phyloP scores from a whole-genome alignment of 768 basidiomycete species.

The Saitozyma podzolica region DNA sequence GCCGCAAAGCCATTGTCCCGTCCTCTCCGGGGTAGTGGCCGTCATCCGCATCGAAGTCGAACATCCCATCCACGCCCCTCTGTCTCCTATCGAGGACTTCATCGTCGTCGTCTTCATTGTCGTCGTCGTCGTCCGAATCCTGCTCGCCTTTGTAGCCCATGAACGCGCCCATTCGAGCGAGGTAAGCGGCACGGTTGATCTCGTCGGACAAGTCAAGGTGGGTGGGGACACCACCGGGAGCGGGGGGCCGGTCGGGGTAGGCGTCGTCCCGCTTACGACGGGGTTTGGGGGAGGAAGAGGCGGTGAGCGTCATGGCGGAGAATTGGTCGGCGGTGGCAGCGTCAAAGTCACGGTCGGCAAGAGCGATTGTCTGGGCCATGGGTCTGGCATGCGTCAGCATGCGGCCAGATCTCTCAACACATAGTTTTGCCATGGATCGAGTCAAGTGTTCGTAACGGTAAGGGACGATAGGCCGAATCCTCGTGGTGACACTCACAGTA shows the following conservation, averaged over 20 bases:
- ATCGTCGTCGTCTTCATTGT: constrained; percentile 18
- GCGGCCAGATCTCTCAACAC: too few relatives aligned
- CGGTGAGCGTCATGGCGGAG: constrained; percentile 20
- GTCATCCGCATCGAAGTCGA: constrained; percentile 18
- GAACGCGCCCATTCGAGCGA: constrained; percentile 38
- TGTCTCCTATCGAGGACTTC: constrained; percentile 8
- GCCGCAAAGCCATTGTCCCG: too few relatives aligned
- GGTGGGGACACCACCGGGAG: neutral
- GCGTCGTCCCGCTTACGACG: neutral
- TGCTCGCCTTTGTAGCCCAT: constrained; percentile 31
- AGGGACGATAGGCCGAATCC: neutral
- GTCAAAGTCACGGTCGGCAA: constrained; percentile 35
- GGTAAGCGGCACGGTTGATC: constrained; percentile 28
- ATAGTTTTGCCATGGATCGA: neutral
- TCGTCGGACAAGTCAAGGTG: constrained; percentile 23
- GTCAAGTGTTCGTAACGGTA: neutral
- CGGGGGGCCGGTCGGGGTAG: constrained; percentile 9
- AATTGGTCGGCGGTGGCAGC: constrained; percentile 25
- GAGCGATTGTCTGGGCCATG: constrained; percentile 25
- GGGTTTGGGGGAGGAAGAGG: constrained; percentile 15
- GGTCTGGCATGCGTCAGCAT: constrained; percentile 18
- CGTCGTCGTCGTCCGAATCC: constrained; percentile 21
- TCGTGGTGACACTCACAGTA: constrained; percentile 25
- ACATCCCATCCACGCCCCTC: constrained; percentile 23
- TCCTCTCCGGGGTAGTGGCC: constrained; percentile 21